A percentile compares a stretch with the other conserved stretches of the same genome.
Conservation (phyloP, 179 eudicot genomes). For the Actinidia polygama region DNA sequence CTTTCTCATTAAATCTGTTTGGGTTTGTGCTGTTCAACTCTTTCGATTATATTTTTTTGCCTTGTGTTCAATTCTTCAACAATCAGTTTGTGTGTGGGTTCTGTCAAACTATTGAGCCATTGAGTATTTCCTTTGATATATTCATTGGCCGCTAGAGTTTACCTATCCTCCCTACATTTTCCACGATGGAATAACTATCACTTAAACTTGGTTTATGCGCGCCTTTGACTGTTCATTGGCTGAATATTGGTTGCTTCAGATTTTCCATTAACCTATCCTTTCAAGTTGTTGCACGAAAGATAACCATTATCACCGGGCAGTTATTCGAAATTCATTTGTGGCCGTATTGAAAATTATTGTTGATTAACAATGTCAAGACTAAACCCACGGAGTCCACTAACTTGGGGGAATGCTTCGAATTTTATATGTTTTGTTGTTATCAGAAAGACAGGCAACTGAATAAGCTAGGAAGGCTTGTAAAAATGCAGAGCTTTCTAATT, state of each 20-base stretch:
- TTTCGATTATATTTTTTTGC: background rate
- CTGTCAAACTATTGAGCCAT: background rate
- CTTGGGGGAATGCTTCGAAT: constrained; percentile 17
- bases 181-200: background rate
- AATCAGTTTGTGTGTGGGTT: background rate
- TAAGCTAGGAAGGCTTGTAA: constrained; percentile 61
- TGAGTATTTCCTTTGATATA: background rate
- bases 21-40: background rate
- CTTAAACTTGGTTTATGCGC: constrained; percentile 1
- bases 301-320: background rate
- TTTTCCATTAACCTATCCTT: background rate
- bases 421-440: constrained; percentile 56
- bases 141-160: background rate
- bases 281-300: background rate
- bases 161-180: background rate
- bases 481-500: constrained; percentile 49
- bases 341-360: background rate
- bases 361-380: background rate
- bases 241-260: background rate
- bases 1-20: too few relatives aligned
- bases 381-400: constrained; percentile 7
- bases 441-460: constrained; percentile 72
- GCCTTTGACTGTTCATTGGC: constrained; percentile 12
- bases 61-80: background rate
- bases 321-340: background rate